A percentile compares a stretch with the other conserved stretches of the same genome.
Evolutionary conservation across 2,329 filamentous ascomycete genomes (phyloP).

Genomic region (Leptographium radiaticola): DNA sequence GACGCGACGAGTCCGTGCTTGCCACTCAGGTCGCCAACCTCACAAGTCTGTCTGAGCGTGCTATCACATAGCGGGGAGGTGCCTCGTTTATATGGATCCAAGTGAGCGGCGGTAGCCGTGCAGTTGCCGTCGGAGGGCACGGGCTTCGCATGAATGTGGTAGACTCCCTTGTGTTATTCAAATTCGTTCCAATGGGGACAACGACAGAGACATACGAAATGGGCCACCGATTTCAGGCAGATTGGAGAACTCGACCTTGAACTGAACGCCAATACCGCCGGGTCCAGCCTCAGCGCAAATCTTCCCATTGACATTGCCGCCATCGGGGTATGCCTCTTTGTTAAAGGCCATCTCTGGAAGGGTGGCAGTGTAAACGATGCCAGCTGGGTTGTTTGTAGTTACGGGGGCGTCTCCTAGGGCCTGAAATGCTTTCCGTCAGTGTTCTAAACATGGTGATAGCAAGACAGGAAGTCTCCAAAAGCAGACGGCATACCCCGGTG

Average conservation of each 20-base stretch:
- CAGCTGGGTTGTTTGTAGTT: constrained; percentile 41
- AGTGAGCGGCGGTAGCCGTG: constrained; percentile 50
- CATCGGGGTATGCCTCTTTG: constrained; percentile 27
- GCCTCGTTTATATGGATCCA: constrained; percentile 57
- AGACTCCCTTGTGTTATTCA: constrained; percentile 31
- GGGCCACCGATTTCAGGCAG: constrained; percentile 20
- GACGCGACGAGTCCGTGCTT: constrained; percentile 52
- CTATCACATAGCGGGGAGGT: constrained; percentile 49
- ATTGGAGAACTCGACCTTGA: constrained; percentile 18
- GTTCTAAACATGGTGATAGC: too few relatives aligned
- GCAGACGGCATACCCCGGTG: constrained; percentile 4
- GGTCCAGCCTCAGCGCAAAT: constrained; percentile 16
- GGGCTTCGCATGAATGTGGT: constrained; percentile 57
- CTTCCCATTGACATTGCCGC: constrained; percentile 36
- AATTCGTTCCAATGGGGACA: background rate
- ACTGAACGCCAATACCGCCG: constrained; percentile 18
- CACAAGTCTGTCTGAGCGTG: constrained; percentile 46
- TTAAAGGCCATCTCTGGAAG: constrained; percentile 42
- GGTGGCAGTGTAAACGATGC: constrained; percentile 38
- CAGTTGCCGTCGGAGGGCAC: constrained; percentile 60
- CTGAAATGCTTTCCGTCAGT: background rate
- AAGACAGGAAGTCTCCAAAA: background rate
- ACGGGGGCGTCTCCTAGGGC: constrained; percentile 10
- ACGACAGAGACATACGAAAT: constrained; percentile 16
- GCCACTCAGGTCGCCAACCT: constrained; percentile 64